phyloP scores from a whole-genome alignment of 257 asterid genomes.

The Mitragyna speciosa region DNA sequence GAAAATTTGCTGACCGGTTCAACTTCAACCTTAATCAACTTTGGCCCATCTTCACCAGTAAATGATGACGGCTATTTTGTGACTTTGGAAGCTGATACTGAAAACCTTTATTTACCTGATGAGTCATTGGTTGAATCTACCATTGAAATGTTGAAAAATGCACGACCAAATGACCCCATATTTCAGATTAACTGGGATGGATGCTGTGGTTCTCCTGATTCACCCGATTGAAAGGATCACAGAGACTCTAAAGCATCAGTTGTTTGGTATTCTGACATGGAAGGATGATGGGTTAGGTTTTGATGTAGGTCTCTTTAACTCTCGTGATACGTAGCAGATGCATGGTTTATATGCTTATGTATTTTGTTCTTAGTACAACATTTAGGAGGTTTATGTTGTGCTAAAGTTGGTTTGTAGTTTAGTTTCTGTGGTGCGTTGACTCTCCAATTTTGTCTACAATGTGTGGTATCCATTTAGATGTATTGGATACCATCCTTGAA shows the following conservation, averaged over 20 bases:
- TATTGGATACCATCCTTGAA: background rate
- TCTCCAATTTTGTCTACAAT: background rate
- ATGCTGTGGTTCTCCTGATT: constrained; percentile 12
- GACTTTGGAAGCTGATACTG: constrained; percentile 30
- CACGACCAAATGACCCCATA: constrained; percentile 39
- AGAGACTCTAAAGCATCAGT: background rate
- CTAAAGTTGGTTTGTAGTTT: background rate
- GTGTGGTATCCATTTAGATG: background rate
- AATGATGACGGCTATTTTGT: constrained; percentile 51
- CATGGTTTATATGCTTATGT: background rate
- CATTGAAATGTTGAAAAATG: constrained; percentile 42
- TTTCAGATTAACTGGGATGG: constrained; percentile 51
- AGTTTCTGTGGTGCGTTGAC: background rate
- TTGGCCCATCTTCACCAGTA: constrained; percentile 29
- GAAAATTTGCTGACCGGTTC: constrained; percentile 14
- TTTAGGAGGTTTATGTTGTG: background rate
- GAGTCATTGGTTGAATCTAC: constrained; percentile 38
- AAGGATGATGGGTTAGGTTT: background rate
- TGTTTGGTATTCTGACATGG: background rate
- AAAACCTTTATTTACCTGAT: constrained; percentile 26
- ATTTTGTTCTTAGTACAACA: background rate
- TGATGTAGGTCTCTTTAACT: background rate
- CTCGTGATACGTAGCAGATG: too few species aligned
- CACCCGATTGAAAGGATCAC: background rate
- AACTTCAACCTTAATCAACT: constrained; percentile 30